Conservation (phyloP, 2,329 filamentous ascomycete species). For the Fusarium subglutinans region DNA sequence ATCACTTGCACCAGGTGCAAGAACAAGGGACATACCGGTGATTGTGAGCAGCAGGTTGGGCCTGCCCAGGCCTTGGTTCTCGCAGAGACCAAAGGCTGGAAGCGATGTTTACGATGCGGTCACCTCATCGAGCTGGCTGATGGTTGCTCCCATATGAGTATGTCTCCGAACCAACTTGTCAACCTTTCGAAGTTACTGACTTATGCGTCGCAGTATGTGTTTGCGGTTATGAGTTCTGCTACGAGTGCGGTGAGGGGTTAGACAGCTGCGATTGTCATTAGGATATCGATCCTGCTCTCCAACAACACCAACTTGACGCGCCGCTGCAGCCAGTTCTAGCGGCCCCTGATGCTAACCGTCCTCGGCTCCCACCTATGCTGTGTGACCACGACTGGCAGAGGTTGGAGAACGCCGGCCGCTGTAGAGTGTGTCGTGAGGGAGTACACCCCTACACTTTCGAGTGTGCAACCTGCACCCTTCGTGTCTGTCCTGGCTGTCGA, state of each 20-base stretch:
- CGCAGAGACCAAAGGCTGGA: conserved; percentile 57
- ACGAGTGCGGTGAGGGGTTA: conserved; percentile 49
- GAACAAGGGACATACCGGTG: conserved; percentile 51
- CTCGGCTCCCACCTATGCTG: not conserved
- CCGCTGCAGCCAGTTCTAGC: not conserved
- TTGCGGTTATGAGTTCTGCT: conserved; percentile 59
- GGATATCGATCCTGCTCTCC: not conserved
- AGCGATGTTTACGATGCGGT: conserved; percentile 56
- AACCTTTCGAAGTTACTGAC: not conserved
- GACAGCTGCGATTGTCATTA: conserved; percentile 37
- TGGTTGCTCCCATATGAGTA: conserved; percentile 68
- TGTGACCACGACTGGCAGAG: not conserved
- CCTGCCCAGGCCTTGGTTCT: conserved; percentile 52
- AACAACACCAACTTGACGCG: not conserved
- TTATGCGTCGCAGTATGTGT: conserved; percentile 49
- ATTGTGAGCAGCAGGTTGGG: conserved; percentile 56
- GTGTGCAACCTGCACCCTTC: not conserved
- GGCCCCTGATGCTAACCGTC: not conserved
- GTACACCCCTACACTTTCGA: not conserved
- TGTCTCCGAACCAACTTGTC: conserved; percentile 33
- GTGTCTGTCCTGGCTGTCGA: not conserved
- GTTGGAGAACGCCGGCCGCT: not conserved
- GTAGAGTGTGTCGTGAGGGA: not conserved
- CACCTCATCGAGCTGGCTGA: conserved; percentile 55
- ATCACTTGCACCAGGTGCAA: conserved; percentile 61